Percentiles rank a stretch among this genome's conserved stretches.
Conservation (phyloP, 208 protist genomes). For the Sergeia podlipaevii region DNA sequence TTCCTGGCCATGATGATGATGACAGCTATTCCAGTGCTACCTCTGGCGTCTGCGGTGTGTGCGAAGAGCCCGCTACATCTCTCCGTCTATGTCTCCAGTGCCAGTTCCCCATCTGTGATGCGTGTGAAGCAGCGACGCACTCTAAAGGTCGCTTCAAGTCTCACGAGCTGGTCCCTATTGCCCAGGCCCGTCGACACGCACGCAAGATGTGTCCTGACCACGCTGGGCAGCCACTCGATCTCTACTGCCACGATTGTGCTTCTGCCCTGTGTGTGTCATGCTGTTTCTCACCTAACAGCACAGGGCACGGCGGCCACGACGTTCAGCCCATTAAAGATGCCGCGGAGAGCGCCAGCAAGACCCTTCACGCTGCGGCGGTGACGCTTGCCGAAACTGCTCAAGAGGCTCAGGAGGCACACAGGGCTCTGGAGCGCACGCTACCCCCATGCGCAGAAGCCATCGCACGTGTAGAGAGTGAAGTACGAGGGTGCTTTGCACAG, state of each 20-base stretch:
- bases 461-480: constrained; percentile 16
- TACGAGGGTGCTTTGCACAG: constrained; percentile 25
- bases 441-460: constrained; percentile 23
- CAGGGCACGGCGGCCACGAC: constrained; percentile 50
- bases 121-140: constrained; percentile 44
- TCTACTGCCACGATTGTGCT: constrained; percentile 64
- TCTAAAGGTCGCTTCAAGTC: constrained; percentile 48
- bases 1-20: too few species aligned
- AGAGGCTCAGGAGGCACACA: neutral
- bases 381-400: constrained; percentile 28
- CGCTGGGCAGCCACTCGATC: constrained; percentile 43
- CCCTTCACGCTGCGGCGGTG: neutral
- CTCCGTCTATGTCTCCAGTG: constrained; percentile 63
- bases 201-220: constrained; percentile 32
- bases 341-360: neutral
- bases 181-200: constrained; percentile 16
- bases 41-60: constrained; percentile 40
- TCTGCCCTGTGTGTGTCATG: constrained; percentile 58
- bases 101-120: constrained; percentile 61
- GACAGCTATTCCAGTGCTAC: neutral
- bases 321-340: constrained; percentile 14
- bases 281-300: constrained; percentile 67
- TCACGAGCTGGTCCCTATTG: constrained; percentile 45
- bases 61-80: constrained; percentile 35
- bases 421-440: constrained; percentile 2